phyloP scores from a whole-genome alignment of 208 protist genomes.

The Phytomonas francai region DNA sequence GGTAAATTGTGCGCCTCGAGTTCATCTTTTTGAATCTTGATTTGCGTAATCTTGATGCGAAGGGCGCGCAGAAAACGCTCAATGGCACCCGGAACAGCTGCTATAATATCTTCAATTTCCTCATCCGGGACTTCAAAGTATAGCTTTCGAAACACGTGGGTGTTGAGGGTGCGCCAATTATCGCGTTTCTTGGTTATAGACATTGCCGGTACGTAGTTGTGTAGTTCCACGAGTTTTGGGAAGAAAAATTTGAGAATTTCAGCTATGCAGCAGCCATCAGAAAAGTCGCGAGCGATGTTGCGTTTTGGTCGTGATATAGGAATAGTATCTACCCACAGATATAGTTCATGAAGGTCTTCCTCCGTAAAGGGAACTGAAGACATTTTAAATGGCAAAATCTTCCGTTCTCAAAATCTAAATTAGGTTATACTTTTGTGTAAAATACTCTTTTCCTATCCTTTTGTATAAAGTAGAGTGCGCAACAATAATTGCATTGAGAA shows the following conservation, averaged over 20 bases:
- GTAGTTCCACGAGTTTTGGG: conserved; percentile 95
- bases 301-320: conserved; percentile 94
- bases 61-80: conserved; percentile 92
- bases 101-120: conserved; percentile 88
- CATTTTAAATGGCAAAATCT: conserved; percentile 14
- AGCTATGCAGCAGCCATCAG: conserved; percentile 95
- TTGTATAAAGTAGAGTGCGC: not conserved
- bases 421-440: not conserved
- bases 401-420: not conserved
- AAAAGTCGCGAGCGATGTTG: conserved; percentile 97
- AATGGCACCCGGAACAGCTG: conserved; percentile 86
- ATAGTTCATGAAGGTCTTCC: conserved; percentile 94
- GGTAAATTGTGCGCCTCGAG: not conserved
- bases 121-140: conserved; percentile 83
- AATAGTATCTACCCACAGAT: conserved; percentile 96
- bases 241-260: conserved; percentile 96
- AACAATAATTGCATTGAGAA: not conserved
- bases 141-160: conserved; percentile 92
- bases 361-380: conserved; percentile 76
- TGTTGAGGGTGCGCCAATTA: conserved; percentile 96
- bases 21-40: conserved; percentile 30
- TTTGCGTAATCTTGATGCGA: conserved; percentile 83
- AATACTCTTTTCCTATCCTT: not conserved
- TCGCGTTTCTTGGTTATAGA: conserved; percentile 87
- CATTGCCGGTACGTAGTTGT: conserved; percentile 96